phyloP scores from a whole-genome alignment of 306 rosid genomes.

The Rosa persica region DNA sequence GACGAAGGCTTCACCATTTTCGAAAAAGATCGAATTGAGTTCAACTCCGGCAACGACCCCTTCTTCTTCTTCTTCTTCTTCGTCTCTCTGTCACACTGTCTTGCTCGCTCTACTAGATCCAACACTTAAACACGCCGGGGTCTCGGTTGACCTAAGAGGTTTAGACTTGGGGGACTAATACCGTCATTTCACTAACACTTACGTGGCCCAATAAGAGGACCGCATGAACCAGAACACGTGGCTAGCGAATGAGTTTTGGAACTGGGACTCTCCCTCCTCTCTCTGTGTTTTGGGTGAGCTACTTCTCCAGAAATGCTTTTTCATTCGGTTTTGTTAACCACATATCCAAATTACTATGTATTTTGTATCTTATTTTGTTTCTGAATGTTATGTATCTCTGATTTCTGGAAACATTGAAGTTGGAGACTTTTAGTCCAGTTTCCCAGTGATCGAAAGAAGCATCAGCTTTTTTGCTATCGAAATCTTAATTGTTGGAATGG shows the following conservation, averaged over 20 bases:
- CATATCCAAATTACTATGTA: not conserved
- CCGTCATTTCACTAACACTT: not conserved
- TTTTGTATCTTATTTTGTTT: not conserved
- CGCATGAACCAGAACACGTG: not conserved
- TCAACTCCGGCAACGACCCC: not conserved
- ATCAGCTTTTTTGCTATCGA: too few species aligned
- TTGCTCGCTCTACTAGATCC: not conserved
- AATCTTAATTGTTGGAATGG: too few species aligned
- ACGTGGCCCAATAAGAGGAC: not conserved
- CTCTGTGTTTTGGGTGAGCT: not conserved
- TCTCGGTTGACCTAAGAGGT: not conserved
- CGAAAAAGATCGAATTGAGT: not conserved
- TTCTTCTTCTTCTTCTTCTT: not conserved
- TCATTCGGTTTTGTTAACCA: not conserved
- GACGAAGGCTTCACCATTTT: slow-evolving; percentile 16
- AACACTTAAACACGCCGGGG: not conserved
- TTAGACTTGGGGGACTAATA: not conserved
- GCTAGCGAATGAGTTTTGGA: not conserved
- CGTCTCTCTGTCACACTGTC: not conserved
- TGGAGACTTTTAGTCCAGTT: too few species aligned
- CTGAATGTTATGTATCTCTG: too few species aligned
- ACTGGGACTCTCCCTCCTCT: not conserved
- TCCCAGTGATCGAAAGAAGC: too few species aligned
- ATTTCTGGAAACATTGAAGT: too few species aligned
- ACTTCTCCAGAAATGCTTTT: not conserved